Evolutionary conservation across 805 yeast genomes (phyloP), one percentile per base, ranked within the genome.

Genomic region (Teunomyces aglyptinius): DNA sequence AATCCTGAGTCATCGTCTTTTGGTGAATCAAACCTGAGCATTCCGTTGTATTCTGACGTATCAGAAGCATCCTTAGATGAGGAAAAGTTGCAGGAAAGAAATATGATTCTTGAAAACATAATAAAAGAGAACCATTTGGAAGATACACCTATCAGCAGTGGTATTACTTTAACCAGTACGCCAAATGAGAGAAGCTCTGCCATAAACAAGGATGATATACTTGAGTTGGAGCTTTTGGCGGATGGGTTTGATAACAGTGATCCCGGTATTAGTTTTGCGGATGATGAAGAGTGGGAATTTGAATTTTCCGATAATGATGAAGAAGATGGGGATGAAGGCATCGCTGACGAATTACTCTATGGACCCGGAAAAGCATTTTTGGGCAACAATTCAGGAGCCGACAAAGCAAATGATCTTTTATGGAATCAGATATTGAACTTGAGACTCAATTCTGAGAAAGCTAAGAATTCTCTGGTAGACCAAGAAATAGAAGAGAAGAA

Each of bases 201-300:
- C 0, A 65, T 76, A 38, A 75, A 70, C 43, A 65, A 65, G 4
- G 71, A 73, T 3, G 83, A 81, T 48, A 54, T 81, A 6, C 57
- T 79, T 1, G 80, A 81, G 45, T 59, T 82, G 12, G 86, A 82
- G 49, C 43, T 81, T 19, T 64, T 81, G 2, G 82, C 85, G 0
- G 80, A 75, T 43, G 78, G 78, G 10, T 53, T 76, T 11, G 68
- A 63, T 20, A 68, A 60, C 4, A 51, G 57, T n/a, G 62, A 54
- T 1, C 58, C 49, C 1, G 56, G 55, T 4, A 38, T 34, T 29
- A 39, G 42, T 8, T 50, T 35, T 36, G 67, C 60, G 4, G 67
- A 63, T 11, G 71, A 67, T 38, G 74, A 64, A 20, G 75, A 71
- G 18, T 66, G 70, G 52, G 75, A 67, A 18, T 64, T 58, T 45